phyloP scores from a whole-genome alignment of 2,329 filamentous ascomycete species.

The Cladophialophora chaetospira region DNA sequence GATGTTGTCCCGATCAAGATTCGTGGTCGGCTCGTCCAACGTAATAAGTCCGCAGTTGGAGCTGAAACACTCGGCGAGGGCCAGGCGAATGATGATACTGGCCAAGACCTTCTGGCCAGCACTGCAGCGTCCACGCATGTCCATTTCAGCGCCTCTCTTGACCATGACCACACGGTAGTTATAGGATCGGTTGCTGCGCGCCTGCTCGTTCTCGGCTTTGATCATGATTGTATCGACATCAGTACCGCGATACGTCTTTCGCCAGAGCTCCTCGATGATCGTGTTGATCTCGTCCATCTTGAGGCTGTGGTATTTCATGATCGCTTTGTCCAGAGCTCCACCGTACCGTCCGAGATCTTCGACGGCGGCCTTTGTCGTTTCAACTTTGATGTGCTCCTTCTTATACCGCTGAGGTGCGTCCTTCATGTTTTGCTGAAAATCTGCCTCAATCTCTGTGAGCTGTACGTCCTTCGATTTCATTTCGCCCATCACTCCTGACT shows the following conservation, averaged over 20 bases:
- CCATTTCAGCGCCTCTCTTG: conserved; percentile 96
- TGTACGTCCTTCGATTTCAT: conserved; percentile 86
- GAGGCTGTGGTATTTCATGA: conserved; percentile 92
- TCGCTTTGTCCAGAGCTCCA: conserved; percentile 85
- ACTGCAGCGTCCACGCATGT: conserved; percentile 97
- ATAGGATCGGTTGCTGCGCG: conserved; percentile 73
- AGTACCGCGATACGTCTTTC: conserved; percentile 92
- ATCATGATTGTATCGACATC: conserved; percentile 97
- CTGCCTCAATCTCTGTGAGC: conserved; percentile 68
- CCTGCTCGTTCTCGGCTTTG: conserved; percentile 77
- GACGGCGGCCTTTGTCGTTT: conserved; percentile 88
- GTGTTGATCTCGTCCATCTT: conserved; percentile 99
- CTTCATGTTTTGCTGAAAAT: conserved; percentile 86
- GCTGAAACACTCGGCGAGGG: conserved; percentile 94
- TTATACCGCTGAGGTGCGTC: conserved; percentile 79
- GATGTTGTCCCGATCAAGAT: conserved; percentile 94
- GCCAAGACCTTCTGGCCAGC: conserved; percentile 96
- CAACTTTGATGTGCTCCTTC: conserved; percentile 84
- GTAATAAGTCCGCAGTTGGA: conserved; percentile 95
- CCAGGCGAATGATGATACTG: conserved; percentile 94
- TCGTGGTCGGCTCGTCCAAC: conserved; percentile 95
- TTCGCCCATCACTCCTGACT: conserved; percentile 71
- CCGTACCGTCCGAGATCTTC: conserved; percentile 84
- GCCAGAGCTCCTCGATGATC: conserved; percentile 96
- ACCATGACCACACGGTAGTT: conserved; percentile 99